These are phyloP conservation scores for Aspergillus sp. DNA, from an alignment of 2,329 filamentous ascomycete species.

Conservation along the genomic window DNA sequence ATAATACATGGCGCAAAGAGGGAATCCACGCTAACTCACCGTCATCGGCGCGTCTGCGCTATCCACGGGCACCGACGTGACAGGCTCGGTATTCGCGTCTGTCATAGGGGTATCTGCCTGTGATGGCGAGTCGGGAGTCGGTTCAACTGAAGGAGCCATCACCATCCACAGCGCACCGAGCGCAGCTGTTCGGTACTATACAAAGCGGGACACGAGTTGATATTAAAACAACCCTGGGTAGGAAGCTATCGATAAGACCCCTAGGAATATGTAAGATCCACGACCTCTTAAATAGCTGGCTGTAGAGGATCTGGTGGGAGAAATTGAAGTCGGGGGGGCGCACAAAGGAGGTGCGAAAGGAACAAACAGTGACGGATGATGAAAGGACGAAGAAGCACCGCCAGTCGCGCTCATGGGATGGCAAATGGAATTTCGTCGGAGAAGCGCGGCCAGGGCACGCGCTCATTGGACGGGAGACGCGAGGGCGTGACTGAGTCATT, in stretches of 20 bases:
- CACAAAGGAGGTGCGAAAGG: not conserved
- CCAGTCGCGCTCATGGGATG: constrained; percentile 36
- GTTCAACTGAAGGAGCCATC: constrained; percentile 46
- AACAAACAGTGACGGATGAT: constrained; percentile 13
- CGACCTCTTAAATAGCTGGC: not conserved
- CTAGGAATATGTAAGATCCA: not conserved
- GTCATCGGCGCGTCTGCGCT: constrained; percentile 42
- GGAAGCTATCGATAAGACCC: not conserved
- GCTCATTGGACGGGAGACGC: constrained; percentile 37
- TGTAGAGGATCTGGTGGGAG: not conserved
- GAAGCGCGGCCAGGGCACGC: constrained; percentile 33
- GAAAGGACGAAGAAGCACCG: constrained; percentile 25
- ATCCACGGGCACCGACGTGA: constrained; percentile 40
- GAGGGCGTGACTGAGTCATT: constrained; percentile 30
- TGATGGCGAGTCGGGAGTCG: constrained; percentile 45
- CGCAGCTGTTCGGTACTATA: constrained; percentile 20
- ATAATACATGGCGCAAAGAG: not conserved
- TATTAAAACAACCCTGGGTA: not conserved
- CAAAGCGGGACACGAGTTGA: not conserved
- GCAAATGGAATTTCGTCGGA: constrained; percentile 35
- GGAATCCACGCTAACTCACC: constrained; percentile 32
- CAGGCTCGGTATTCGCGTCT: constrained; percentile 42
- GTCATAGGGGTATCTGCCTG: constrained; percentile 52
- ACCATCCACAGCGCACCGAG: constrained; percentile 28
- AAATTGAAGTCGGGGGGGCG: not conserved